A percentile compares a stretch with the other conserved stretches of the same genome.
Evolutionary conservation across 1,284 basidiomycete species (phyloP).

Genomic region (Chiua sp.): DNA sequence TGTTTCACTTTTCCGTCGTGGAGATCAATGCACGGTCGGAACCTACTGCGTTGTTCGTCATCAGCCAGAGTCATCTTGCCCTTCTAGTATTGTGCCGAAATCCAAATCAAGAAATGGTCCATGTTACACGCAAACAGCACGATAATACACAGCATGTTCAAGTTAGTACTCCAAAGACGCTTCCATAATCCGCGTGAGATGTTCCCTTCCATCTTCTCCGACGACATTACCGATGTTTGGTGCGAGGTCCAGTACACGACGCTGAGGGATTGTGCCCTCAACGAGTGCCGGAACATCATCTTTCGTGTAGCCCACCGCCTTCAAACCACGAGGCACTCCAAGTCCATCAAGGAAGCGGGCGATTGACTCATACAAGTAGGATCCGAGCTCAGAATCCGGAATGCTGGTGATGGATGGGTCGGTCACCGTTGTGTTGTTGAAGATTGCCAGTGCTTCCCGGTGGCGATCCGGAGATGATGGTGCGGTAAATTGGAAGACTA

Average conservation of each 20-base stretch:
- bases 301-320: slow-evolving; percentile 81
- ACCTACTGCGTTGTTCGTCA: slow-evolving; percentile 45
- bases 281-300: slow-evolving; percentile 74
- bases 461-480: slow-evolving; percentile 92
- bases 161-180: slow-evolving; percentile 73
- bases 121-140: slow-evolving; percentile 10
- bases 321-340: slow-evolving; percentile 88
- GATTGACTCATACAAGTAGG: slow-evolving; percentile 87
- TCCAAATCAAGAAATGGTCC: neutral
- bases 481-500: slow-evolving; percentile 93
- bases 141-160: slow-evolving; percentile 26
- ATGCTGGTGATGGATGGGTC: slow-evolving; percentile 78
- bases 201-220: slow-evolving; percentile 80
- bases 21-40: slow-evolving; percentile 97
- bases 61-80: slow-evolving; percentile 20
- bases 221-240: slow-evolving; percentile 83
- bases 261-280: slow-evolving; percentile 87
- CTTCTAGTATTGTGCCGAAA: neutral
- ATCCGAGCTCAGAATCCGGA: slow-evolving; percentile 84
- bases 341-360: slow-evolving; percentile 89
- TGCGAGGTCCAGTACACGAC: slow-evolving; percentile 87
- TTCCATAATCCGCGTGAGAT: slow-evolving; percentile 80
- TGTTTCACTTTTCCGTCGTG: slow-evolving; percentile 97
- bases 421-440: slow-evolving; percentile 66
- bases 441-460: slow-evolving; percentile 87